A percentile compares a stretch with the other conserved stretches of the same genome.
These are phyloP conservation scores for Talaromyces sp. DNA, from an alignment of 2,329 filamentous ascomycete genomes.

Conservation along the genomic window DNA sequence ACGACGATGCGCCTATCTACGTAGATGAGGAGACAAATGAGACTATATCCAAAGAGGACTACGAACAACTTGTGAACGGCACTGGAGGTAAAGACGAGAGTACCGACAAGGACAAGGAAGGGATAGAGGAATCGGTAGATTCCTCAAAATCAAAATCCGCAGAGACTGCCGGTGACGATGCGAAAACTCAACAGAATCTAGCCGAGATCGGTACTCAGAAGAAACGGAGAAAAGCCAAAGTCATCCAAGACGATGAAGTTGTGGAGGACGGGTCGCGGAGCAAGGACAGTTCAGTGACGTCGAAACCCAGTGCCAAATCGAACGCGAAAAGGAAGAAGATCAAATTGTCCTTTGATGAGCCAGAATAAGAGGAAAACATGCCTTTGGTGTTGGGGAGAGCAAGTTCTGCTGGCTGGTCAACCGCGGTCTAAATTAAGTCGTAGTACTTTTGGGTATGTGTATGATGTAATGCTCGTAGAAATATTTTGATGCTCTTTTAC, in stretches of 20 bases:
- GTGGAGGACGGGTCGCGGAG: slow-evolving; percentile 23
- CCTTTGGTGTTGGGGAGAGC: background rate
- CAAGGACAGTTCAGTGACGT: slow-evolving; percentile 22
- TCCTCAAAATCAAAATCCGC: slow-evolving; percentile 18
- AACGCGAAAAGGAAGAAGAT: slow-evolving; percentile 41
- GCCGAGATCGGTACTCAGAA: slow-evolving; percentile 40
- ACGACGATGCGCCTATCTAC: slow-evolving; percentile 44
- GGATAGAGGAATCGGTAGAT: slow-evolving; percentile 16
- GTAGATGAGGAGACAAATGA: slow-evolving; percentile 44
- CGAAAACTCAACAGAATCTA: slow-evolving; percentile 33
- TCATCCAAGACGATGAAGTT: slow-evolving; percentile 30
- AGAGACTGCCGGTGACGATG: slow-evolving; percentile 7
- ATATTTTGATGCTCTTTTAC: background rate
- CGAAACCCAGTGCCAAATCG: slow-evolving; percentile 26
- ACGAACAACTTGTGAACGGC: slow-evolving; percentile 36
- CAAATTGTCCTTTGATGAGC: slow-evolving; percentile 46
- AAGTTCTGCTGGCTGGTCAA: background rate
- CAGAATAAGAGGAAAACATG: slow-evolving; percentile 17
- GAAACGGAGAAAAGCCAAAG: slow-evolving; percentile 42
- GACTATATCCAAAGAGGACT: slow-evolving; percentile 43
- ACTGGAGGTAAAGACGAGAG: slow-evolving; percentile 18
- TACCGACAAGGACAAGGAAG: slow-evolving; percentile 10
- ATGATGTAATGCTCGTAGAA: slow-evolving; percentile 9
- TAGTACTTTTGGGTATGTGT: background rate
- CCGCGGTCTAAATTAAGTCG: background rate